These are phyloP conservation scores for Leccinum fibrillosum DNA, from an alignment of 768 basidiomycete genomes.

Conservation along the genomic window DNA sequence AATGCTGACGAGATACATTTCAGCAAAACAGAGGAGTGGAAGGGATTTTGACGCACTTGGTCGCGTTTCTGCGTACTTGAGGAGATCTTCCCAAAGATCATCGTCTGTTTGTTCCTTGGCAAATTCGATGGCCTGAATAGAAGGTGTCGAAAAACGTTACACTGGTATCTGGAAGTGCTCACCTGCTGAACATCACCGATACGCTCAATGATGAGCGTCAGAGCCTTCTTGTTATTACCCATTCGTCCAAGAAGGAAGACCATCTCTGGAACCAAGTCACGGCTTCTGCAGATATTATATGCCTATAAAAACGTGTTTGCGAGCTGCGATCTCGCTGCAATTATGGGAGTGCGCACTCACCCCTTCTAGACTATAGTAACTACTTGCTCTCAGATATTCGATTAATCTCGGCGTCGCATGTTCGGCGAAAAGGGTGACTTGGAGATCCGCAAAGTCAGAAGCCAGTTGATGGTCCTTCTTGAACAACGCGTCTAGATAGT, in stretches of 20 bases:
- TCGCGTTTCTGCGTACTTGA: constrained; percentile 91
- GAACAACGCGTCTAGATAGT: constrained; percentile 89
- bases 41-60: constrained; percentile 53
- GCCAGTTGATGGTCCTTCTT: constrained; percentile 81
- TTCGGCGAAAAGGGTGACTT: constrained; percentile 91
- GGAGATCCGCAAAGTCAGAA: constrained; percentile 79
- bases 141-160: neutral
- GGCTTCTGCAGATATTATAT: constrained; percentile 78
- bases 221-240: constrained; percentile 95
- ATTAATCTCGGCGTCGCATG: constrained; percentile 76
- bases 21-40: neutral
- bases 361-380: constrained; percentile 85
- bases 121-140: constrained; percentile 86
- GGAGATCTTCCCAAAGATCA: constrained; percentile 96
- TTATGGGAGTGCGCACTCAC: constrained; percentile 34
- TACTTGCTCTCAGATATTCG: constrained; percentile 88
- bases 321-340: neutral
- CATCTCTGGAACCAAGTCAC: constrained; percentile 92
- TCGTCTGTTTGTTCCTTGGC: constrained; percentile 96
- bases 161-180: constrained; percentile 19
- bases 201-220: constrained; percentile 92
- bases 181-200: constrained; percentile 90
- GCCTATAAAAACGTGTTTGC: constrained; percentile 46
- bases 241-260: constrained; percentile 95
- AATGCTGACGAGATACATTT: constrained; percentile 52